phyloP scores from a whole-genome alignment of 345 rosid species.

The Firmiana major region DNA sequence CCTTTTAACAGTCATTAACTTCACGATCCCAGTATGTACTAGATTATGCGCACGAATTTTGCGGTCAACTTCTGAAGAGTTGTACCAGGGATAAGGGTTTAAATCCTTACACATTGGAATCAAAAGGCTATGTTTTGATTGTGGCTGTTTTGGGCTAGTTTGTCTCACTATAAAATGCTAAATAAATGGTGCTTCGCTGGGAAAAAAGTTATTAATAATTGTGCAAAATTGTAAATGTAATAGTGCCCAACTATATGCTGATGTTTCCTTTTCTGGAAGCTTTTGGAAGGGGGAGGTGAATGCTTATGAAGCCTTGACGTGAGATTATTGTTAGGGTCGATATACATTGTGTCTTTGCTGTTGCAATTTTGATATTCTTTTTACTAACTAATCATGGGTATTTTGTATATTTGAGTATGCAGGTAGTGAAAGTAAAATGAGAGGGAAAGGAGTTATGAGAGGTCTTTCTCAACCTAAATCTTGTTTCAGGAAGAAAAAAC shows the following conservation, averaged over 20 bases:
- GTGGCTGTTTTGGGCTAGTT: neutral
- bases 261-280: neutral
- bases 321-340: neutral
- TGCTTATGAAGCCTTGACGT: neutral
- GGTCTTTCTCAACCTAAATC: constrained; percentile 34
- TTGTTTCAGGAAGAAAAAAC: constrained; percentile 37
- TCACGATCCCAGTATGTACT: neutral
- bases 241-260: neutral
- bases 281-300: neutral
- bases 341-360: neutral
- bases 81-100: neutral
- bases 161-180: neutral
- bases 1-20: neutral
- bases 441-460: constrained; percentile 38
- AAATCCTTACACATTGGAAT: neutral
- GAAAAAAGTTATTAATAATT: neutral
- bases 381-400: neutral
- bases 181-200: neutral
- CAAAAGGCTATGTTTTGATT: neutral
- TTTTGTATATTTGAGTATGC: neutral
- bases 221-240: neutral
- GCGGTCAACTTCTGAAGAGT: neutral
- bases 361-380: neutral
- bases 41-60: neutral
- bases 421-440: constrained; percentile 23